phyloP scores from a whole-genome alignment of 208 protist genomes.

The Crithidia expoeki region DNA sequence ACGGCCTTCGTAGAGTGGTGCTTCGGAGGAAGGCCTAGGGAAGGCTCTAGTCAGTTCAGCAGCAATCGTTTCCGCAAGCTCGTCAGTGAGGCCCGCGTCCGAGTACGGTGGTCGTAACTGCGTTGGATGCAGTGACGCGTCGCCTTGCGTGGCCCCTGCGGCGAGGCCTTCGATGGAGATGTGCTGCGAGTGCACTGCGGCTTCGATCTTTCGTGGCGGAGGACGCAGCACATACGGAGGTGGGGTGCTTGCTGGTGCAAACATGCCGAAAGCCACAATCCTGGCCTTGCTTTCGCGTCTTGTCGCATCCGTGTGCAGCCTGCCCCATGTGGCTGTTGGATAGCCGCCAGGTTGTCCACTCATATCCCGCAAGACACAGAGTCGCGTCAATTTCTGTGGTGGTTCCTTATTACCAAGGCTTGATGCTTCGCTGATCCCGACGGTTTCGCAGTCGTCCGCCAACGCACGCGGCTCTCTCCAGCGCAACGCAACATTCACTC shows the following conservation, averaged over 20 bases:
- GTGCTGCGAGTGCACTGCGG: conserved; percentile 19
- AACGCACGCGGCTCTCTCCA: conserved; percentile 27
- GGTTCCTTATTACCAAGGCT: not conserved
- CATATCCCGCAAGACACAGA: conserved; percentile 27
- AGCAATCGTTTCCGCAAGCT: conserved; percentile 24
- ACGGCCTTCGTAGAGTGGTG: not conserved
- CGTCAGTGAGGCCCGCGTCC: conserved; percentile 16
- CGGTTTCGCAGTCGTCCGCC: not conserved
- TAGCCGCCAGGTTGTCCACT: not conserved
- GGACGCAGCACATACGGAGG: not conserved
- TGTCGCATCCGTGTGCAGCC: not conserved
- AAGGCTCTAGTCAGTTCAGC: conserved; percentile 5
- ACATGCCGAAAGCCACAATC: not conserved
- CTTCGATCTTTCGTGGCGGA: conserved; percentile 3
- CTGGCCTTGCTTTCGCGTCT: not conserved
- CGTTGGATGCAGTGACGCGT: not conserved
- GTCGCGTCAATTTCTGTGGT: not conserved
- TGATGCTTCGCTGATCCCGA: not conserved
- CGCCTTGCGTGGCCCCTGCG: not conserved
- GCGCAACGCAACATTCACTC: conserved; percentile 29
- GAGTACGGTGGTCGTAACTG: conserved; percentile 2
- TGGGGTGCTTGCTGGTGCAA: not conserved
- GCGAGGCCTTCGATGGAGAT: conserved; percentile 26
- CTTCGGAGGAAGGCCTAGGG: not conserved
- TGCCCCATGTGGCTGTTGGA: not conserved